Evolutionary conservation across 179 eudicot genomes (phyloP).

Genomic region (Silene noctiflora): DNA sequence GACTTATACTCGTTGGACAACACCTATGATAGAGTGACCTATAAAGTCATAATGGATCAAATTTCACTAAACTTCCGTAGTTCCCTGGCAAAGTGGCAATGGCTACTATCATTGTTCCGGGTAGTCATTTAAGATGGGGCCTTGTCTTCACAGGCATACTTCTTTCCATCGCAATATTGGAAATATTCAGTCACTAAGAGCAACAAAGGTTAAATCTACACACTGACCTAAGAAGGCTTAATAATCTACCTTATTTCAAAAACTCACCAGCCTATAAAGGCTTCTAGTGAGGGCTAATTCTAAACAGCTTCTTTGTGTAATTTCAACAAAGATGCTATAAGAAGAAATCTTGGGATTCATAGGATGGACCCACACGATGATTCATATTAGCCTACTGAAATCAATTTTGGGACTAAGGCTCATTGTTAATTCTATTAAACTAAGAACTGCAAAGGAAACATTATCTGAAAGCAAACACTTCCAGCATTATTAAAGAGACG

Average conservation of each 20-base stretch:
- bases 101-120: background rate
- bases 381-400: background rate
- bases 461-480: background rate
- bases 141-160: background rate
- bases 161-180: background rate
- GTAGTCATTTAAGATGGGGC: background rate
- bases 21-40: background rate
- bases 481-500: background rate
- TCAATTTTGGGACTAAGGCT: background rate
- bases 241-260: background rate
- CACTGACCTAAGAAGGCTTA: background rate
- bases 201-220: background rate
- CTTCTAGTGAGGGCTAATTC: constrained; percentile 2
- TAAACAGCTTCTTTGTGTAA: background rate
- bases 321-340: background rate
- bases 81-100: background rate
- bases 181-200: background rate
- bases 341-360: background rate
- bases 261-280: background rate
- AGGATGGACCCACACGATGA: background rate
- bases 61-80: background rate
- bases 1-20: background rate
- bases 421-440: background rate
- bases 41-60: background rate
- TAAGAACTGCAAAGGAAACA: background rate